phyloP scores from a whole-genome alignment of 129 eudicot genomes.

The Lactuca sativa region DNA sequence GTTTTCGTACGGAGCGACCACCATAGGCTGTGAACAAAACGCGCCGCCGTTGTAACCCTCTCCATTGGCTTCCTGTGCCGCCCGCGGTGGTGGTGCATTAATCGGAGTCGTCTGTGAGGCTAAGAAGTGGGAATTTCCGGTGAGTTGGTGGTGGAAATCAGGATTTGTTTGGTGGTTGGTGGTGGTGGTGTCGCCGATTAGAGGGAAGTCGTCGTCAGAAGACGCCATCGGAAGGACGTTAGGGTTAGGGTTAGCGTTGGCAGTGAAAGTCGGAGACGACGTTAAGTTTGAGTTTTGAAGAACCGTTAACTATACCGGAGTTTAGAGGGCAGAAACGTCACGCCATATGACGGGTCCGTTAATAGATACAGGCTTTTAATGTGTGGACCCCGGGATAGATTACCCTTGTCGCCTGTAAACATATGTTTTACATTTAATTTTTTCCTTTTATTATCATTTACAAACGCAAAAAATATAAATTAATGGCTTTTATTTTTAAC shows the following conservation, averaged over 20 bases:
- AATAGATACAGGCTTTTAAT: slow-evolving; percentile 20
- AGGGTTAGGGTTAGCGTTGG: slow-evolving; percentile 44
- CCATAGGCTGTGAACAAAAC: slow-evolving; percentile 35
- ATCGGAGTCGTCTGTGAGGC: slow-evolving; percentile 29
- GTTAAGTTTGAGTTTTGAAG: slow-evolving; percentile 41
- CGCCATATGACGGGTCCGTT: slow-evolving; percentile 46
- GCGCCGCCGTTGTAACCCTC: slow-evolving; percentile 45
- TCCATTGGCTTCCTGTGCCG: slow-evolving; percentile 30
- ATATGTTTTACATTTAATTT: background rate
- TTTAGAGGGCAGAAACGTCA: slow-evolving; percentile 30
- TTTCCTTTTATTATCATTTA: background rate
- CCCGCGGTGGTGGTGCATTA: slow-evolving; percentile 32
- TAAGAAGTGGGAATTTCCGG: slow-evolving; percentile 36
- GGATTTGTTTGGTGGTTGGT: slow-evolving; percentile 40
- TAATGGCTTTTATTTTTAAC: too few relatives aligned
- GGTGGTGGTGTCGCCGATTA: slow-evolving; percentile 61
- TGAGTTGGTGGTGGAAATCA: slow-evolving; percentile 42
- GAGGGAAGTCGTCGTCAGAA: slow-evolving; percentile 84
- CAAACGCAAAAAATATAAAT: background rate
- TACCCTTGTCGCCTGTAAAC: slow-evolving; percentile 1
- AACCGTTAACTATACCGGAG: slow-evolving; percentile 45
- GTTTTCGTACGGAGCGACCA: slow-evolving; percentile 40
- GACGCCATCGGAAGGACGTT: slow-evolving; percentile 58
- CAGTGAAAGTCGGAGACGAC: slow-evolving; percentile 49
- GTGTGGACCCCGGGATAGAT: slow-evolving; percentile 12